These are phyloP conservation scores for Paecilomyces dactylethromorphus DNA, from an alignment of 2,329 filamentous ascomycete species.

Conservation along the genomic window DNA sequence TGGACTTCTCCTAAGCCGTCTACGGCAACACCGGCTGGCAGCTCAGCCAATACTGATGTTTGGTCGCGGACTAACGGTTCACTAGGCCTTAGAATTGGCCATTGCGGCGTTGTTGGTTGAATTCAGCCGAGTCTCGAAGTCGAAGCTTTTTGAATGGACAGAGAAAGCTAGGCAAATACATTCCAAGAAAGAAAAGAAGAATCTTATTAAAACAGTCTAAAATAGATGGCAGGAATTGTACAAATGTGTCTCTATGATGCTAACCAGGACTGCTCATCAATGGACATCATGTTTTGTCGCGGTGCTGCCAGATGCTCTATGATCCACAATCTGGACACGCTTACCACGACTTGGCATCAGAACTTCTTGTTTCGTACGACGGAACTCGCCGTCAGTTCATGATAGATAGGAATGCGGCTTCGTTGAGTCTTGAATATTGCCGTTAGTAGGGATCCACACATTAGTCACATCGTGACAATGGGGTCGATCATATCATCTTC, in stretches of 20 bases:
- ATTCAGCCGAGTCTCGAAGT: background rate
- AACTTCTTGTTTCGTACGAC: background rate
- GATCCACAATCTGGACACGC: background rate
- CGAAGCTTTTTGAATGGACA: background rate
- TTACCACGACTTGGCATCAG: background rate
- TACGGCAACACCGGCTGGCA: background rate
- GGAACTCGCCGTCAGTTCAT: background rate
- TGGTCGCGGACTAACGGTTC: background rate
- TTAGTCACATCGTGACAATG: background rate
- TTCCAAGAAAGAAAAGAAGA: background rate
- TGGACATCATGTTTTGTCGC: background rate
- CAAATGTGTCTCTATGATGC: background rate
- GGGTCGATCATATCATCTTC: constrained; percentile 17
- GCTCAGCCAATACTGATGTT: background rate
- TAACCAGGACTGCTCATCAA: background rate
- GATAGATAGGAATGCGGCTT: background rate
- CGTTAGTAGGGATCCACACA: background rate
- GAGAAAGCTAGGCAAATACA: background rate
- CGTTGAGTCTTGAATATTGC: background rate
- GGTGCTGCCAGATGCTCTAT: background rate
- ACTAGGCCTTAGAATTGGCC: background rate
- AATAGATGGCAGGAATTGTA: background rate
- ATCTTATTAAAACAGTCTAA: background rate
- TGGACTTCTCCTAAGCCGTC: background rate
- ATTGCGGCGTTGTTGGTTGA: background rate